Evolutionary conservation across 305 asterid genomes (phyloP).

Genomic region (Fraxinus ornus): DNA sequence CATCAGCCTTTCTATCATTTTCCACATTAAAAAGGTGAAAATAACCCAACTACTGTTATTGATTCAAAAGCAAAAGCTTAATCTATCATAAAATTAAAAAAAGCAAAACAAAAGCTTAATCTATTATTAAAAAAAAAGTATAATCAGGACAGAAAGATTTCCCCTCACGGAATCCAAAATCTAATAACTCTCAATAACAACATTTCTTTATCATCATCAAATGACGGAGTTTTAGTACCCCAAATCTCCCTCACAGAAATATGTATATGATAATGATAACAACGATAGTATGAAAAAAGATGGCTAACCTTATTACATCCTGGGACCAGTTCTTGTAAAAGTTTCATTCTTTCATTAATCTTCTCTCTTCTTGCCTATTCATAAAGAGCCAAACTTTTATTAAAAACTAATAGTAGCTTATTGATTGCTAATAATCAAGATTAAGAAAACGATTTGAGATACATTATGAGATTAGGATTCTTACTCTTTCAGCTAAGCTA

Average conservation of each 20-base stretch:
- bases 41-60: slow-evolving; percentile 35
- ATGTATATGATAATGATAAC: slow-evolving; percentile 1
- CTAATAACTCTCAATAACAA: slow-evolving; percentile 22
- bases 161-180: slow-evolving; percentile 29
- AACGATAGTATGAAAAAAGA: slow-evolving; percentile 21
- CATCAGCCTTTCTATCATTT: slow-evolving; percentile 41
- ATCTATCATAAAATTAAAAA: slow-evolving; percentile 21
- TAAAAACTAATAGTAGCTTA: slow-evolving; percentile 17
- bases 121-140: slow-evolving; percentile 3
- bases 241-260: background rate
- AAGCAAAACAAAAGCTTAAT: background rate
- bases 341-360: slow-evolving; percentile 93
- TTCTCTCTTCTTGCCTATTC: slow-evolving; percentile 97
- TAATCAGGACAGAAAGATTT: slow-evolving; percentile 24
- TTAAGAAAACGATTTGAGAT: slow-evolving; percentile 27
- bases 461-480: slow-evolving; percentile 23
- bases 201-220: slow-evolving; percentile 15
- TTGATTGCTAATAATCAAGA: slow-evolving; percentile 27
- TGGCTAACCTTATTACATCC: slow-evolving; percentile 94
- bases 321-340: slow-evolving; percentile 93
- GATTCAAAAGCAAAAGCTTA: slow-evolving; percentile 19
- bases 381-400: slow-evolving; percentile 21
- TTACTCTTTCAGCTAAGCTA: slow-evolving; percentile 96
- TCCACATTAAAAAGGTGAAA: slow-evolving; percentile 49
- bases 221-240: background rate